These are phyloP conservation scores for Botrytis galanthina DNA, from an alignment of 2,329 filamentous ascomycete genomes.

Conservation along the genomic window DNA sequence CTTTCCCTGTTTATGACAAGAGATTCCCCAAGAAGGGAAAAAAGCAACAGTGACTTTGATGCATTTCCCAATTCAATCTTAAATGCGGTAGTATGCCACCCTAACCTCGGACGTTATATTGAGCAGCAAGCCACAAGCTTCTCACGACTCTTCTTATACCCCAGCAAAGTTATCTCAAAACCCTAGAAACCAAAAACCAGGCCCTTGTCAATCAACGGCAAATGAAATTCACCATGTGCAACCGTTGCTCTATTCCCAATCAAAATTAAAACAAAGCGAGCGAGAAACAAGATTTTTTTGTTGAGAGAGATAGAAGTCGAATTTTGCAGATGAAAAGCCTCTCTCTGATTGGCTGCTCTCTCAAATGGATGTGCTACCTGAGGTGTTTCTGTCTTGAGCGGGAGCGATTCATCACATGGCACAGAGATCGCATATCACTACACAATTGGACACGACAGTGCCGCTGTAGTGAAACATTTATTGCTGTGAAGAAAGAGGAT, in stretches of 20 bases:
- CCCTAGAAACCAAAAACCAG: not conserved
- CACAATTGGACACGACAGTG: conserved; percentile 18
- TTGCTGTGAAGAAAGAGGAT: conserved; percentile 6
- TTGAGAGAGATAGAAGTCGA: conserved; percentile 3
- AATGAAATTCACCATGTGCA: conserved; percentile 7
- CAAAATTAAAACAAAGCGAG: not conserved
- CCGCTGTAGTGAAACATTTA: conserved; percentile 20
- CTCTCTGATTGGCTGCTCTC: not conserved
- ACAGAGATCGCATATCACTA: conserved; percentile 21
- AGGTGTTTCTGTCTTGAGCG: conserved; percentile 16
- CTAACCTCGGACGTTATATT: conserved; percentile 16
- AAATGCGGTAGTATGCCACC: not conserved
- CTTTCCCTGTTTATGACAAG: conserved; percentile 5
- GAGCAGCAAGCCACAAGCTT: not conserved
- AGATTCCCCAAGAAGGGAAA: not conserved
- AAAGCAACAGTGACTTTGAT: not conserved
- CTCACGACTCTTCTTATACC: not conserved
- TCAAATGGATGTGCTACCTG: conserved; percentile 15
- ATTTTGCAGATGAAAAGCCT: not conserved
- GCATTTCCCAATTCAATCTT: not conserved
- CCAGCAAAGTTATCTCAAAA: not conserved
- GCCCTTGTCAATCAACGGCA: conserved; percentile 5
- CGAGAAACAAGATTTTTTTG: not conserved
- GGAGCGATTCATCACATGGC: conserved; percentile 22
- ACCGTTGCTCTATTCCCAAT: not conserved